Base-by-base conservation (phyloP, 2,329 filamentous ascomycete genomes). In the Ceratocystis variospora region DNA sequence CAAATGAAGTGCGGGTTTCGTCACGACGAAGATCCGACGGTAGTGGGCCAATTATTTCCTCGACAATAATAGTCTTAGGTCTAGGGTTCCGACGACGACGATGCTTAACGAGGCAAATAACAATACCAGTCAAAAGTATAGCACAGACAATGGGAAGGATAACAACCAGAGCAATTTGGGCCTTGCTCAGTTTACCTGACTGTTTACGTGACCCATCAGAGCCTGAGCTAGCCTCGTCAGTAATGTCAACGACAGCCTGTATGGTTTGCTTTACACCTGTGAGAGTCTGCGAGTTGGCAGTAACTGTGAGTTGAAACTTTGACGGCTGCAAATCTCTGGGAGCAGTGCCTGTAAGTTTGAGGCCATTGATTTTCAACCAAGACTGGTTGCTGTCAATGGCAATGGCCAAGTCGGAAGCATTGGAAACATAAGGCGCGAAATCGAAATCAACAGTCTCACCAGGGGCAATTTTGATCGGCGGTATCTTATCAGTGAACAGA, bases 361-460 rank as follows among this genome's bases (percentile, higher is more conserved):
- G 70, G 0, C 72, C 72, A 17, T 78, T 70, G 7, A 77, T 72
- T 2, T 73, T 72, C 3, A 83, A 71, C 80, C 81, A 83, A 28
- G 75, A 70, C 22, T 76, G 70, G 0, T 73, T 69, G 0, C 77
- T 75, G n/a, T 70, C 71, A 17, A 80, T 70, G 1, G 73, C 72
- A 15, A 81, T 62, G 0, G 74, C 69, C 10, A 77, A 72, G 55
- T 77, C 76, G 1, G 71, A 68, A 1, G 79, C 74, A 17, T 77
- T 72, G 57, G 72, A 72, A 17, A 81, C 74, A 67, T 80, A 78
- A 2, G 75, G 70, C 17, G 73, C 70, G 5, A 83, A 71, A 57
- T 80, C 74, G 31, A 81, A 73, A 1, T 74, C 70, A 62, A 82
- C 76, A 6, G 72, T 70, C 59, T 77, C 71, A 2, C 79, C 80